phyloP scores from a whole-genome alignment of 176 grass and related monocot species.

The Bolboschoenus planiculmis region DNA sequence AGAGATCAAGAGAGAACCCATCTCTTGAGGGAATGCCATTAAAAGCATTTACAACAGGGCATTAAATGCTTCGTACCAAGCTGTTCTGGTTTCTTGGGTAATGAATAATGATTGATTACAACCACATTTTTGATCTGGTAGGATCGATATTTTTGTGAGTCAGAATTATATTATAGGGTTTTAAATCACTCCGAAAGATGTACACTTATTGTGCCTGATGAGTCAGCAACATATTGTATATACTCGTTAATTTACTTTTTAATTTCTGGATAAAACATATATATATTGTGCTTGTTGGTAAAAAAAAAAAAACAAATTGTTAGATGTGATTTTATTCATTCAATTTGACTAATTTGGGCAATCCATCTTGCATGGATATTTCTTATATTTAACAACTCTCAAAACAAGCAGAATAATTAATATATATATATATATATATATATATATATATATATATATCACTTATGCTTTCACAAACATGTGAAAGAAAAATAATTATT shows the following conservation, averaged over 20 bases:
- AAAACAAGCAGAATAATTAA: background rate
- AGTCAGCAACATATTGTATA: background rate
- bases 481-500: background rate
- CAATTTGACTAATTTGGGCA: background rate
- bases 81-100: background rate
- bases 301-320: background rate
- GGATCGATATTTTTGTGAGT: background rate
- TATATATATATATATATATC: too few relatives aligned
- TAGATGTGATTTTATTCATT: background rate
- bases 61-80: slow-evolving; percentile 6
- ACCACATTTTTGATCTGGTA: slow-evolving; percentile 1
- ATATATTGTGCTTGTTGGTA: background rate
- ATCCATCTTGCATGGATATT: background rate
- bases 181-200: background rate
- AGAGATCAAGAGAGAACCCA: slow-evolving; percentile 15
- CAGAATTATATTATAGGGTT: background rate
- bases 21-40: background rate
- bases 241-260: background rate
- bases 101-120: background rate
- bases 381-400: background rate
- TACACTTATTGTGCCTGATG: background rate
- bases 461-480: background rate
- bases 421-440: background rate
- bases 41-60: background rate
- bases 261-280: background rate